phyloP scores from a whole-genome alignment of 202 grass and related monocot species.

The Cymbopogon flexuosus region DNA sequence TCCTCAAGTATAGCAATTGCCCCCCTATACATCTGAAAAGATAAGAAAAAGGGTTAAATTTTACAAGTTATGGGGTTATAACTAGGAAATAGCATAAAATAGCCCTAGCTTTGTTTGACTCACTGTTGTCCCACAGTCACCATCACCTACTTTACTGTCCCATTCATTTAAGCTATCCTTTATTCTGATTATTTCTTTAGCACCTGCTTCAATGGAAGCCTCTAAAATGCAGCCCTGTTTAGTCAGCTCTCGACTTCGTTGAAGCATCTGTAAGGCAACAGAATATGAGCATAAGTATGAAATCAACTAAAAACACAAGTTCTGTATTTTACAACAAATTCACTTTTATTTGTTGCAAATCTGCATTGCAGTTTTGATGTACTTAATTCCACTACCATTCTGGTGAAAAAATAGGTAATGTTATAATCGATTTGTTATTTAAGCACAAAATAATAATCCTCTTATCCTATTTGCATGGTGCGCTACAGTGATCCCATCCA shows the following conservation, averaged over 20 bases:
- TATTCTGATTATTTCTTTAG: constrained; percentile 75
- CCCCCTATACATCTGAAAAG: constrained; percentile 91
- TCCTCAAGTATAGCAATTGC: constrained; percentile 89
- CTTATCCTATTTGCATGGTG: neutral
- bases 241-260: constrained; percentile 58
- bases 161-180: constrained; percentile 83
- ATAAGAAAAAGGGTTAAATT: constrained; percentile 6
- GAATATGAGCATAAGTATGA: constrained; percentile 9
- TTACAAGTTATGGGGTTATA: neutral
- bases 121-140: constrained; percentile 89
- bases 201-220: constrained; percentile 73
- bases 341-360: neutral
- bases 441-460: neutral
- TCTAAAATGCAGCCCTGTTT: constrained; percentile 65
- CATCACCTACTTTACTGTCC: constrained; percentile 96
- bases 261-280: constrained; percentile 50
- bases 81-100: neutral
- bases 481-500: neutral
- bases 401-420: neutral
- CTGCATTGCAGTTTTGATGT: neutral
- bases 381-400: neutral
- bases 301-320: neutral
- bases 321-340: neutral
- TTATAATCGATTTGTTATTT: neutral
- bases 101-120: constrained; percentile 27